Evolutionary conservation across 495 filamentous ascomycete genomes (phyloP), one percentile per base, ranked within the genome.

Genomic region (Paragyromitra xinjiangensis): DNA sequence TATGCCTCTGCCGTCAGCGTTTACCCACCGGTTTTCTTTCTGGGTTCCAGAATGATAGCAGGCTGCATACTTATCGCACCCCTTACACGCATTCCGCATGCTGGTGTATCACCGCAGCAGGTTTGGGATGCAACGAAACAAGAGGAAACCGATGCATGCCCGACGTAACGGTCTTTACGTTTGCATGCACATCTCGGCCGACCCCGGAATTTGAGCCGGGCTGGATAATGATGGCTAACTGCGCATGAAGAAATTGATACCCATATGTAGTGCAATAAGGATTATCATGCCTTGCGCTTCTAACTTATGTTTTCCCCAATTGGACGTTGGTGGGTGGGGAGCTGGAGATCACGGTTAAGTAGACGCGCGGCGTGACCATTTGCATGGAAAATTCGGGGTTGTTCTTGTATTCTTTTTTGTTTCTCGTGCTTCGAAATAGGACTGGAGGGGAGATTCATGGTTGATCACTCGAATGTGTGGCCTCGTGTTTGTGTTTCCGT

Each of bases 91-190:
- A 24, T 42, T 51, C 56, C 58, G 22, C 16, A 51, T 48, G 44
- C 56, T 24, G 39, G 44, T 70, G 63, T 71, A 71, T 71, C 44
- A 34, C 55, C 34, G 26, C 69, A 58, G 67, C 53, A 59, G 22
- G 39, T 22, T 44, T 63, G 8, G 39, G 59, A 63, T 63, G 59
- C 7, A 11, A 22, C 37, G 59, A 63, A 48, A 34, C 19, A 11
- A 29, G 55, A 29, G 51, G 26, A 48, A 42, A 53, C 29, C 9
- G 19, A 40, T 75, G 64, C 58, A 77, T 64, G 44, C 56, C 58
- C 67, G 59, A 70, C 58, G 73, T 75, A 71, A 62, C 53, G 67
- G 67, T 70, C 37, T 34, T 44, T 5, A 59, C 56, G 26, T 63
- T 48, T 62, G 12, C 65, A 71, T 65, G 61, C 44, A 42, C 69